Evolutionary conservation across 805 yeast genomes (phyloP).

Genomic region (Yarrowia porcina): DNA sequence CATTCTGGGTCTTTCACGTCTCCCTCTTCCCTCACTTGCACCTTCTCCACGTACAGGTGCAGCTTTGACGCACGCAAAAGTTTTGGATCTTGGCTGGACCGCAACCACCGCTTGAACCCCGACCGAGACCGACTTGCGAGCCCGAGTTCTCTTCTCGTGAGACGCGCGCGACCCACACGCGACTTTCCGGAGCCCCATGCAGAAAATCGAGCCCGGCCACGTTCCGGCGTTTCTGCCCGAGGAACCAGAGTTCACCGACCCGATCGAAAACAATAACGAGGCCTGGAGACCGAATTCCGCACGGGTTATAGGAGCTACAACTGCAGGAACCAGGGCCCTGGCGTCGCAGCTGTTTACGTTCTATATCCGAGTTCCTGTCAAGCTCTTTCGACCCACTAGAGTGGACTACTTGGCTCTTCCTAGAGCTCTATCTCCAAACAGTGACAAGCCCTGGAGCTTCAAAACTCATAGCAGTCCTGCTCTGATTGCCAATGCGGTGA

Average conservation of each 20-base stretch:
- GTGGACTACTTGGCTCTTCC: conserved; percentile 54
- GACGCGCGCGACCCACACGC: neutral
- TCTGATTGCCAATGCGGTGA: conserved; percentile 64
- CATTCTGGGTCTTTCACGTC: too few species aligned
- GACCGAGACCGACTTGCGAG: neutral
- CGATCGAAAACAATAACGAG: neutral
- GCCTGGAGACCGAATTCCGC: conserved; percentile 16
- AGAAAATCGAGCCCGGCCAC: conserved; percentile 16
- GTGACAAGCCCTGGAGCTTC: conserved; percentile 41
- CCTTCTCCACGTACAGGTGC: too few species aligned
- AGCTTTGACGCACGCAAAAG: neutral
- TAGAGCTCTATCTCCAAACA: conserved; percentile 38
- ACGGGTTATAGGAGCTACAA: conserved; percentile 64
- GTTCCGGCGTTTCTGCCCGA: conserved; percentile 11
- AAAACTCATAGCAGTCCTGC: conserved; percentile 79
- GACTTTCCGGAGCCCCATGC: neutral
- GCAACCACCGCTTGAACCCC: neutral
- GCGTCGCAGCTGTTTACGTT: conserved; percentile 74
- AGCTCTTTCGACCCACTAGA: conserved; percentile 84
- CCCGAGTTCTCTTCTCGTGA: neutral
- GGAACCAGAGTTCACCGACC: neutral
- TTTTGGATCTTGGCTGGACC: conserved; percentile 3
- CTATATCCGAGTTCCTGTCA: conserved; percentile 76
- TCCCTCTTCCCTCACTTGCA: too few species aligned
- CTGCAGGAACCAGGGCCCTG: conserved; percentile 83